These are phyloP conservation scores for Ophiocordyceps camponoti-saundersi DNA, from an alignment of 2,329 filamentous ascomycete genomes.

Conservation along the genomic window DNA sequence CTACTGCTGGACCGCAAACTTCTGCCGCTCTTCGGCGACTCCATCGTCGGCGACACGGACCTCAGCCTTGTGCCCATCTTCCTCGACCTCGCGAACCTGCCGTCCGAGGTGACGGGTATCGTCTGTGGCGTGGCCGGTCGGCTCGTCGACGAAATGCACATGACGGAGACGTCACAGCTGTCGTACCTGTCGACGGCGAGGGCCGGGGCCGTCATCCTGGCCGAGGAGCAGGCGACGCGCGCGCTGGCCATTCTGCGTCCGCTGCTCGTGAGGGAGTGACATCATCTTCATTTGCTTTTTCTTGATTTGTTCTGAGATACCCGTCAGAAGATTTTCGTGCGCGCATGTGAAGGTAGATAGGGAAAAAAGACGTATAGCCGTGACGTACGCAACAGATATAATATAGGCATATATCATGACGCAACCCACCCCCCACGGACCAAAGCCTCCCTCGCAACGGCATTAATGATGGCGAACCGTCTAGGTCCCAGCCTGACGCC, in stretches of 20 bases:
- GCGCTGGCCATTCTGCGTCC: constrained; percentile 54
- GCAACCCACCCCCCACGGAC: constrained; percentile 40
- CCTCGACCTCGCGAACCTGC: constrained; percentile 64
- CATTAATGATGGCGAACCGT: constrained; percentile 81
- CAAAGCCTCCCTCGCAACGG: constrained; percentile 67
- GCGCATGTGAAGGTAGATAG: no score
- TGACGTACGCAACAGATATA: no score
- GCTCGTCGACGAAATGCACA: constrained; percentile 54
- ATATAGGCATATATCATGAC: background rate
- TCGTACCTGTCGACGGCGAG: constrained; percentile 81
- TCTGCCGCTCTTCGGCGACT: constrained; percentile 48
- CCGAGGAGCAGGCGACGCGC: constrained; percentile 52
- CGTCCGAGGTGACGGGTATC: constrained; percentile 81
- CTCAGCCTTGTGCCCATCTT: constrained; percentile 71
- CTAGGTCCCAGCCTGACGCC: constrained; percentile 78
- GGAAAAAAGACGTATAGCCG: no score
- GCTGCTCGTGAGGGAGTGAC: constrained; percentile 22
- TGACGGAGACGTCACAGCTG: constrained; percentile 49
- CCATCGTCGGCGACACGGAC: constrained; percentile 59
- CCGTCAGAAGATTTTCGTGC: background rate
- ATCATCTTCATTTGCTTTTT: background rate
- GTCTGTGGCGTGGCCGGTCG: constrained; percentile 83
- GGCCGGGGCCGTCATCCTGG: constrained; percentile 78
- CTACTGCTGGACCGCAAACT: constrained; percentile 55
- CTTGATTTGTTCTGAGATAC: constrained; percentile 1